Evolutionary conservation across 2,329 filamentous ascomycete species (phyloP).

Genomic region (Colletotrichum eremochloae): DNA sequence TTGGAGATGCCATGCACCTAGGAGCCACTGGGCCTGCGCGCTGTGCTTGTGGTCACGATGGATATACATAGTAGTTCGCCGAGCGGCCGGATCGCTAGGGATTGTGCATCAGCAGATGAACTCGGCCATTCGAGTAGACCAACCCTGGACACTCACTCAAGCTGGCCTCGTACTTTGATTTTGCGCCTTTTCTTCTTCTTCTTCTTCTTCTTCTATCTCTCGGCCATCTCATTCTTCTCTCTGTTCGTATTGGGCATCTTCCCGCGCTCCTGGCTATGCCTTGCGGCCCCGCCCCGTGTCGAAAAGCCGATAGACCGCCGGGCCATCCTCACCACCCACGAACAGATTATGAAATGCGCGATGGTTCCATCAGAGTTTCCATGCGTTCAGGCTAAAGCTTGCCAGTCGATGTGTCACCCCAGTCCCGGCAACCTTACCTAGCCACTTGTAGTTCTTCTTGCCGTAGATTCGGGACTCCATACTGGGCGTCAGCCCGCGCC

Average conservation of each 20-base stretch:
- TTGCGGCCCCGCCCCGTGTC: constrained; percentile 54
- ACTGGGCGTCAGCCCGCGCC: constrained; percentile 46
- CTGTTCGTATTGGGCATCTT: constrained; percentile 49
- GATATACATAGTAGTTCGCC: neutral
- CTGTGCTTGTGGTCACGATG: no score
- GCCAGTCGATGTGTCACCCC: constrained; percentile 55
- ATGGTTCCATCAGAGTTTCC: constrained; percentile 59
- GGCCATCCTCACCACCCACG: constrained; percentile 55
- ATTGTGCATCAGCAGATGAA: neutral
- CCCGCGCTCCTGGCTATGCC: constrained; percentile 55
- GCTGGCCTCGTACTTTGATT: neutral
- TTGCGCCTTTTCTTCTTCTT: neutral
- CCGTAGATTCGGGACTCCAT: constrained; percentile 46
- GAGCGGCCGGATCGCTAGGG: no score
- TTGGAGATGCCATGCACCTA: neutral
- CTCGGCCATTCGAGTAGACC: neutral
- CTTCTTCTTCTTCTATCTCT: constrained; percentile 13
- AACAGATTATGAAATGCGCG: constrained; percentile 56
- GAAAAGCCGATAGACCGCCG: constrained; percentile 58
- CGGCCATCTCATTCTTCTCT: constrained; percentile 42
- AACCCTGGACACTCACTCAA: neutral
- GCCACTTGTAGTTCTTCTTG: constrained; percentile 49
- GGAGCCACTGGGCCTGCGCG: neutral
- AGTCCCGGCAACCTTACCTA: constrained; percentile 59
- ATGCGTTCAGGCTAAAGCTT: constrained; percentile 55